Evolutionary conservation across 257 asterid genomes (phyloP), one percentile per base, ranked within the genome.

Genomic region (Coffea canephora): DNA sequence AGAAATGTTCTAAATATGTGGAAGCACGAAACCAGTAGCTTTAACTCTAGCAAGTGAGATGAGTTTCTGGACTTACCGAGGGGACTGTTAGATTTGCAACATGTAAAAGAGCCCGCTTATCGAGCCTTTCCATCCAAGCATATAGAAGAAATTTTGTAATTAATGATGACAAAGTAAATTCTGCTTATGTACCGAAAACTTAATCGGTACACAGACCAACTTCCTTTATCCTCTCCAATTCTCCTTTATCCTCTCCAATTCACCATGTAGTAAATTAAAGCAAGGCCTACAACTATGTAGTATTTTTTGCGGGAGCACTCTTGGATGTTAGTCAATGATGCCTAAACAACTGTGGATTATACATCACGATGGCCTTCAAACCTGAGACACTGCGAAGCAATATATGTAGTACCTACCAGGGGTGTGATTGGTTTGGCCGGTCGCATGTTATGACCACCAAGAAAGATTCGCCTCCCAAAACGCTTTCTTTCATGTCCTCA

Each of bases 11-110:
- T 0, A 23, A 4, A 3, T 48, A 52, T 8, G 31, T 64, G 23
- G 18, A 54, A 74, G 54, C 72, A 75, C 50, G 43, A 80, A 75
- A 71, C 25, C 1, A 45, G 50, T 12, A 4, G 36, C 46, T 45
- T n/a, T 1, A 41, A 54, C 0, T 1, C 0, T 19, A 27, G 16
- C 6, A 55, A 67, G 27, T 31, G 45, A 43, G 39, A 48, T 25
- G 10, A 46, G 48, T 15, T 65, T 45, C 74, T 12, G 1, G 34
- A 79, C 85, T 5, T 78, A 84, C 87, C 41, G 77, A 64, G 0
- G 87, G 87, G 72, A 81, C 69, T 66, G 81, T 75, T 5, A 84
- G 74, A 65, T 84, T 84, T 49, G 87, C 83, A 31, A 81, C 87
- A 19, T 69, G 13, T 5, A 78, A 69, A 31, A 84, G 78, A 54